Conservation (phyloP, 2,329 filamentous ascomycete genomes). For the Lachnellula cervina region DNA sequence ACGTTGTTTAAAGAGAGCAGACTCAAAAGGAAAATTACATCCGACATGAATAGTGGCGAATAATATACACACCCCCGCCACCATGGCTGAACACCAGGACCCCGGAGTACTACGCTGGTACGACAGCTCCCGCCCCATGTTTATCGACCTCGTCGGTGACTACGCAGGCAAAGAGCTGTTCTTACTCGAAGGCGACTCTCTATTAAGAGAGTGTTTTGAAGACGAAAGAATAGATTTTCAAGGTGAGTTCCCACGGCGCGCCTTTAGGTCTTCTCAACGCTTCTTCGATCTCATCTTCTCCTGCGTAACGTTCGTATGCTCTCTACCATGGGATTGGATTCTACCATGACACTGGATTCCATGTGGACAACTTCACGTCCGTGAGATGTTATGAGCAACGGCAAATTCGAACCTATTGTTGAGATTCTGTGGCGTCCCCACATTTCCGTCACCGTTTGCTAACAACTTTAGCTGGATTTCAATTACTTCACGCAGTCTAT, state of each 20-base stretch:
- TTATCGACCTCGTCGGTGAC: conserved; percentile 66
- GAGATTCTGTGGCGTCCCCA: background rate
- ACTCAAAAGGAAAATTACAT: no score
- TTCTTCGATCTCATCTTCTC: background rate
- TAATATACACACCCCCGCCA: background rate
- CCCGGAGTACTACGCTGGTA: conserved; percentile 34
- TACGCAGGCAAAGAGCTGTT: conserved; percentile 72
- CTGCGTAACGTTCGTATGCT: background rate
- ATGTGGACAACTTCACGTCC: background rate
- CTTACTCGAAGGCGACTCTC: conserved; percentile 66
- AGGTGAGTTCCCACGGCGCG: conserved; percentile 31
- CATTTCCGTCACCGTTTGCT: conserved; percentile 6
- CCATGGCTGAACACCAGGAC: conserved; percentile 9
- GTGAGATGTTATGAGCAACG: background rate
- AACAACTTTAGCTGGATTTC: conserved; percentile 50
- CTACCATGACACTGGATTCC: background rate
- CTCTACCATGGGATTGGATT: background rate
- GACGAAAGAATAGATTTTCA: conserved; percentile 60
- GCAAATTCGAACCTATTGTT: background rate
- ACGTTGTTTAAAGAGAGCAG: no score
- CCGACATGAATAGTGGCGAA: no score
- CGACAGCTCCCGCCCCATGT: conserved; percentile 37
- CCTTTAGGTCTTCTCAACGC: background rate
- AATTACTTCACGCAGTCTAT: conserved; percentile 66
- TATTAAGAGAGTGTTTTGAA: conserved; percentile 61